Evolutionary conservation across 805 yeast genomes (phyloP).

Genomic region (Saccharomycopsis sp.): DNA sequence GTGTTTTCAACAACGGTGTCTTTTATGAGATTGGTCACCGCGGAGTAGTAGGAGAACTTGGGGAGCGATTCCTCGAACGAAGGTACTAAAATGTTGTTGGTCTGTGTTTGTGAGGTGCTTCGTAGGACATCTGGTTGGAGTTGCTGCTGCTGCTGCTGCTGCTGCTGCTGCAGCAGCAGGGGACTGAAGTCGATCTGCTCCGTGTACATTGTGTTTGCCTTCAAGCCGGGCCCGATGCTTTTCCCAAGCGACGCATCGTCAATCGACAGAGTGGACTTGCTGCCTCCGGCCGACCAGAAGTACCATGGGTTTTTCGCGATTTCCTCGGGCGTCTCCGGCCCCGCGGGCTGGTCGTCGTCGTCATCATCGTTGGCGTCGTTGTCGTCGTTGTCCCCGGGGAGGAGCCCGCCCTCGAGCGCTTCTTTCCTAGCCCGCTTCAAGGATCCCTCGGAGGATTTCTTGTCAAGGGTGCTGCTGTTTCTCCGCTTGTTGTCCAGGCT

Average conservation of each 20-base stretch:
- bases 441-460: background rate
- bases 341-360: background rate
- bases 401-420: background rate
- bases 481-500: too few relatives aligned
- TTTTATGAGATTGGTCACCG: background rate
- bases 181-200: constrained; percentile 7
- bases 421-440: background rate
- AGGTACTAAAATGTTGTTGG: constrained; percentile 16
- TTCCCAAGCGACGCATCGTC: background rate
- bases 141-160: too few relatives aligned
- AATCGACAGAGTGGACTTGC: constrained; percentile 2
- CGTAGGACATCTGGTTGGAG: constrained; percentile 1
- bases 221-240: background rate
- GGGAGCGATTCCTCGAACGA: constrained; percentile 18
- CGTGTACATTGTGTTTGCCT: constrained; percentile 13
- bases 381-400: background rate
- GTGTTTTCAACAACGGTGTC: background rate
- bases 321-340: background rate
- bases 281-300: constrained; percentile 9
- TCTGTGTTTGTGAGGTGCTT: constrained; percentile 3
- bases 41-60: constrained; percentile 6
- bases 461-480: too few relatives aligned
- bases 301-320: background rate
- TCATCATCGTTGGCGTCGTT: background rate
- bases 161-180: too few relatives aligned